Base-by-base conservation (phyloP, 2,329 filamentous ascomycete genomes). In the Aspergillus felis region DNA sequence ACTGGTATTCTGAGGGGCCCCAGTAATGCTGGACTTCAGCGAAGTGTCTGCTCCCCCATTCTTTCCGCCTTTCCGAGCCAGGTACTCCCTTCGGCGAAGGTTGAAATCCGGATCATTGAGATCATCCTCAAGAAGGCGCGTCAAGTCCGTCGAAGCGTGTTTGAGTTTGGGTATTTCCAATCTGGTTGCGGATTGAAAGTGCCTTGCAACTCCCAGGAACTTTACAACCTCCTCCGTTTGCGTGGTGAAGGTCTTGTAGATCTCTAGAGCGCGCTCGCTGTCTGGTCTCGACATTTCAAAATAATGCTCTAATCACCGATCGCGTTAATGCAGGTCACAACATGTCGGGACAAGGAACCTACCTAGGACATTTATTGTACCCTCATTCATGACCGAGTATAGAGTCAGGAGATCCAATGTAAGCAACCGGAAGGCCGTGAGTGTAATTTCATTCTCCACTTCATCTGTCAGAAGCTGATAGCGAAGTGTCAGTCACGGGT, bases 241-340 rank as follows among this genome's bases (percentile, higher is more conserved):
- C 67, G 86, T 89, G 17, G 91, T 91, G 69, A 99, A 99, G 17
- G 83, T 89, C 71, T 92, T 90, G 77, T 99, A 99, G 60, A 99
- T 93, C 59, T 87, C 84, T 77, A 99, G 86, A 57, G 94, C 92
- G 61, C 92, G 85, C 73, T 97, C 91, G 58, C 94, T 95, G 75
- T 99, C 94, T 27, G 90, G 83, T 69, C 90, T 91, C 52, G 94
- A 97, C 89, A 99, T 93, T 78, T 99, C 94, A 68, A 99, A 99
- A 75, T 97, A 99, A 75, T 95, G 91, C 66, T 94, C 92, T 95
- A 61, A 24, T 55, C 32, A 25, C 47, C 9, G 27, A 51, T 53
- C 20, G 17, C 14, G 51, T 66, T 42, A 56, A 42, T 47, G 17
- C 9, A 27, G n/a, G 14, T 24, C 12, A 28, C 14, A 20, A 50